Evolutionary conservation across 768 basidiomycete species (phyloP), one percentile per base, ranked within the genome.

Genomic region (Candolleomyces aberdarensis): DNA sequence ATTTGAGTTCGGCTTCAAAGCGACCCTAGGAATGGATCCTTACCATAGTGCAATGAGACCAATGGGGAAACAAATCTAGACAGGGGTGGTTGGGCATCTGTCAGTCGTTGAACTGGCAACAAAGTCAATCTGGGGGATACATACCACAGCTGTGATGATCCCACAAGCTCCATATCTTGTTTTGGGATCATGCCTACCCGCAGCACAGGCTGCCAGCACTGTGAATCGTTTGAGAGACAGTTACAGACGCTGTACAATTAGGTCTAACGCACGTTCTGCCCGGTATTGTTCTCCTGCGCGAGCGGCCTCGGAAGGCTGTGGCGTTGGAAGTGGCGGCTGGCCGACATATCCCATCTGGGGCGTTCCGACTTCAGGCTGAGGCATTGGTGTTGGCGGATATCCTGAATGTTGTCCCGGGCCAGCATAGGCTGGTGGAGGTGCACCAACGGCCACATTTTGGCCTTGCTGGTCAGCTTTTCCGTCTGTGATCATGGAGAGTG

Each of bases 21-120:
- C 4, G 14, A 8, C 32, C 14, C 9, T 9, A 20, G 39, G 10
- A 8, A 32, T 32, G 22, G 32, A 40, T 39, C 41, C 17, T 63
- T 49, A 73, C 69, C 71, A 71, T 69, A 71, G 53, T 61, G 62
- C 71, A 47, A 67, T 65, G 20, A 66, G 68, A 44, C 67, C 67
- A 59, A 73, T 60, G 11, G 69, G 69, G 58, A 70, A 70, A 56
- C 60, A 67, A 29, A 70, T 62, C 69, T 70, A 41, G n/a, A n/a
- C n/a, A n/a, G n/a, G n/a, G n/a, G n/a, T n/a, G n/a, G 17, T 26
- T 26, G 26, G 41, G 59, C 36, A 14, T 32, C 32, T 14, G 52
- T 56, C 54, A 11, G 32, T 29, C n/a, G 7, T 8, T n/a, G 52
- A 15, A 41, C 36, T 8, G 11, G 36, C 36, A 36, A 36, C 36